phyloP scores from a whole-genome alignment of 306 rosid genomes.

The Corylus americana region DNA sequence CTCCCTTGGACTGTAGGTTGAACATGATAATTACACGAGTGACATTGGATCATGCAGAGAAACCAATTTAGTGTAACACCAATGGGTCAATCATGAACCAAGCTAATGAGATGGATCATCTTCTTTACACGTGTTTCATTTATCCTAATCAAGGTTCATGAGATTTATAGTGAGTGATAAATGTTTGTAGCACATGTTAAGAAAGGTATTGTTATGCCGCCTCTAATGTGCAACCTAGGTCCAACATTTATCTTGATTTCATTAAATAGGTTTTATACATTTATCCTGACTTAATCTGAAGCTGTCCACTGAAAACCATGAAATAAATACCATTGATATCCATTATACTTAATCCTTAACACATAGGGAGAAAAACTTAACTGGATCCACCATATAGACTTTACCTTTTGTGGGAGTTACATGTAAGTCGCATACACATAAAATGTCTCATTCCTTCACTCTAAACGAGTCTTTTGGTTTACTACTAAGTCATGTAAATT shows the following conservation, averaged over 20 bases:
- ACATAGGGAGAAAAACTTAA: not conserved
- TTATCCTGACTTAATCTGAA: not conserved
- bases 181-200: not conserved
- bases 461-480: slow-evolving; percentile 2
- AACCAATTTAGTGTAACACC: not conserved
- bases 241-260: not conserved
- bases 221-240: not conserved
- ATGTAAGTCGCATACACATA: not conserved
- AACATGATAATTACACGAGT: slow-evolving; percentile 15
- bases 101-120: not conserved
- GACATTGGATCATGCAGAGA: not conserved
- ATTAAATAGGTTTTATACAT: not conserved
- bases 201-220: not conserved
- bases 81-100: not conserved
- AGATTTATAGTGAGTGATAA: not conserved
- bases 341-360: not conserved
- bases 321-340: slow-evolving; percentile 3
- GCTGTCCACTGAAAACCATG: not conserved
- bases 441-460: not conserved
- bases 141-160: not conserved
- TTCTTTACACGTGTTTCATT: not conserved
- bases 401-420: not conserved
- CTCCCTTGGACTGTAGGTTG: slow-evolving; percentile 58
- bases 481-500: slow-evolving; percentile 6
- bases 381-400: not conserved